Evolutionary conservation across 202 grass and related monocot genomes (phyloP).

Genomic region (Zoysia matrella): DNA sequence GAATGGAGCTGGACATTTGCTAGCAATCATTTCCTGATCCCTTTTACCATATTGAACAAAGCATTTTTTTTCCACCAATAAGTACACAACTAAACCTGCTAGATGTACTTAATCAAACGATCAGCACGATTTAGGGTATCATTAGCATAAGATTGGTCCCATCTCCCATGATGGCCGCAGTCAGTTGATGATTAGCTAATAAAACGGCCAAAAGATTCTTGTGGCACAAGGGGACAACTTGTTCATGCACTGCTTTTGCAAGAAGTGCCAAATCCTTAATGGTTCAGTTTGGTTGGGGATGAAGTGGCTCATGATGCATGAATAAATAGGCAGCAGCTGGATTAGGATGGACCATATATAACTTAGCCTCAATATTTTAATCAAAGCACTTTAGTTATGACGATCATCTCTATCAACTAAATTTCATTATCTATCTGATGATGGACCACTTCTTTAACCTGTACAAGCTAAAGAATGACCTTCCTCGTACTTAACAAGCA

Average conservation of each 20-base stretch:
- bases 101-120: constrained; percentile 56
- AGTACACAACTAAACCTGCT: constrained; percentile 57
- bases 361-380: constrained; percentile 45
- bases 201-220: constrained; percentile 47
- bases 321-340: constrained; percentile 34
- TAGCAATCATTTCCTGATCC: constrained; percentile 53
- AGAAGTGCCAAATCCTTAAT: constrained; percentile 66
- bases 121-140: constrained; percentile 57
- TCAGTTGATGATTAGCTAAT: constrained; percentile 45
- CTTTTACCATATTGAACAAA: constrained; percentile 36
- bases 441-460: constrained; percentile 41
- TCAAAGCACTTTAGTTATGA: constrained; percentile 50
- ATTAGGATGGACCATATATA: constrained; percentile 35
- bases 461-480: constrained; percentile 47
- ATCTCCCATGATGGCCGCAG: constrained; percentile 54
- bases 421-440: constrained; percentile 29
- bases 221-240: constrained; percentile 49
- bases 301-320: constrained; percentile 49
- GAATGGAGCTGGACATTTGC: constrained; percentile 43
- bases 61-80: constrained; percentile 45
- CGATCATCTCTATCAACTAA: constrained; percentile 50
- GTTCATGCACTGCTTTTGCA: constrained; percentile 42
- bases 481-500: neutral
- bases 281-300: constrained; percentile 45
- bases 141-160: constrained; percentile 55